Evolutionary conservation across 495 filamentous ascomycete genomes (phyloP).

Genomic region (Xylaria venustula): DNA sequence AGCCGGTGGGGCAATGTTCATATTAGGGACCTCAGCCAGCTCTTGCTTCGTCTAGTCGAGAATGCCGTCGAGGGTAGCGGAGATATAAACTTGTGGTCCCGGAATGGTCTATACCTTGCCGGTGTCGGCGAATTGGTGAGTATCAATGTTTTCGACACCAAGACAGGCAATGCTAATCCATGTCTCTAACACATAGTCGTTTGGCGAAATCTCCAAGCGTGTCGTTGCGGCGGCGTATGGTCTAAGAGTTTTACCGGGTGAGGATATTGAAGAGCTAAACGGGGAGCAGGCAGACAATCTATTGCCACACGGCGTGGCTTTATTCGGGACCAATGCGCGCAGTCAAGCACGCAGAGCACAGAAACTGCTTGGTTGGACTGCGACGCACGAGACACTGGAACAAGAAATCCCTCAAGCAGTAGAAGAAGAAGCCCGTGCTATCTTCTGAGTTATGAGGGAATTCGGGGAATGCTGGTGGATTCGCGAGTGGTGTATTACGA

Average conservation of each 20-base stretch:
- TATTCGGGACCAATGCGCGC: constrained; percentile 1
- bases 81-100: too few relatives aligned
- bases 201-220: constrained; percentile 2
- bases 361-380: constrained; percentile 18
- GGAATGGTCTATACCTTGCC: too few relatives aligned
- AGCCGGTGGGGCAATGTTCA: constrained; percentile 60
- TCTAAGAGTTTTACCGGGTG: too few relatives aligned
- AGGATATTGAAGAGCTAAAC: too few relatives aligned
- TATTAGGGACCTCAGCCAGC: constrained; percentile 56
- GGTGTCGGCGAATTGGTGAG: too few relatives aligned
- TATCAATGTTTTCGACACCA: not conserved
- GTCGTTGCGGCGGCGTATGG: not conserved
- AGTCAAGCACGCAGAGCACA: constrained; percentile 5
- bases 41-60: constrained; percentile 53
- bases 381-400: constrained; percentile 9
- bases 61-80: constrained; percentile 49
- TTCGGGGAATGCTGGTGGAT: too few relatives aligned
- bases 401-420: constrained; percentile 18
- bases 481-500: too few relatives aligned
- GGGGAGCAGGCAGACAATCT: not conserved
- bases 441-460: too few relatives aligned
- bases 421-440: not conserved
- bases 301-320: not conserved
- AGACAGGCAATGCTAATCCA: not conserved
- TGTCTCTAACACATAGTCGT: not conserved